A percentile compares a stretch with the other conserved stretches of the same genome.
Evolutionary conservation across 2,329 filamentous ascomycete genomes (phyloP).

Genomic region (Aspergillus ochraceus): DNA sequence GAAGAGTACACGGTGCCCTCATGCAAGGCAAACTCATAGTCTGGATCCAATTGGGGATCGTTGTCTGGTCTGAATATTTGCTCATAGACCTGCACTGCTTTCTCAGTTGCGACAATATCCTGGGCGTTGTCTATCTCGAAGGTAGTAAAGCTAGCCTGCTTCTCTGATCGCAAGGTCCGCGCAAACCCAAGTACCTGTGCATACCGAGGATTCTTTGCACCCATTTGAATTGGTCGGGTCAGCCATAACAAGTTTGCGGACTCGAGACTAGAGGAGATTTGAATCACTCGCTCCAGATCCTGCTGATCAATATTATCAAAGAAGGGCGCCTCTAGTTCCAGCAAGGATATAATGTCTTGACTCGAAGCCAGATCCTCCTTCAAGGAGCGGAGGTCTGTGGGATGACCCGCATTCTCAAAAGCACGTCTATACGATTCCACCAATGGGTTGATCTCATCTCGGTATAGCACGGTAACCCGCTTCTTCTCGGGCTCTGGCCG

Average conservation of each 20-base stretch:
- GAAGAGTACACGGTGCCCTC: background rate
- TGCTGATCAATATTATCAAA: background rate
- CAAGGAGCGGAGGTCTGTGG: background rate
- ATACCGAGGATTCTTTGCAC: conserved; percentile 20
- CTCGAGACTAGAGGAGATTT: background rate
- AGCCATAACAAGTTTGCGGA: conserved; percentile 6
- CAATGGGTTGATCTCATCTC: background rate
- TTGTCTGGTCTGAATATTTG: background rate
- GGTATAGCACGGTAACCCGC: background rate
- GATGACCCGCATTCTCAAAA: background rate
- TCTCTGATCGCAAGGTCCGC: background rate
- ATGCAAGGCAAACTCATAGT: conserved; percentile 5
- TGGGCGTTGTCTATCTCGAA: conserved; percentile 23
- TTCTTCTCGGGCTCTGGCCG: background rate
- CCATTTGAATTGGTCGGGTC: conserved; percentile 1
- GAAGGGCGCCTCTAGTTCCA: conserved; percentile 4
- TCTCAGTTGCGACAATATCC: background rate
- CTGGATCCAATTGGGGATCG: background rate
- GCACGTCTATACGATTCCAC: background rate
- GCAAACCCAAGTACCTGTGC: conserved; percentile 11
- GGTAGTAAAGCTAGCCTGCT: conserved; percentile 16
- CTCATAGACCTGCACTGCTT: background rate
- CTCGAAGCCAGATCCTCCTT: background rate
- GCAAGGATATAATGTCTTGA: conserved; percentile 4
- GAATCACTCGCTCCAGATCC: background rate